Base-by-base conservation (phyloP, 306 rosid genomes). In the Sechiopsis laciniata region DNA sequence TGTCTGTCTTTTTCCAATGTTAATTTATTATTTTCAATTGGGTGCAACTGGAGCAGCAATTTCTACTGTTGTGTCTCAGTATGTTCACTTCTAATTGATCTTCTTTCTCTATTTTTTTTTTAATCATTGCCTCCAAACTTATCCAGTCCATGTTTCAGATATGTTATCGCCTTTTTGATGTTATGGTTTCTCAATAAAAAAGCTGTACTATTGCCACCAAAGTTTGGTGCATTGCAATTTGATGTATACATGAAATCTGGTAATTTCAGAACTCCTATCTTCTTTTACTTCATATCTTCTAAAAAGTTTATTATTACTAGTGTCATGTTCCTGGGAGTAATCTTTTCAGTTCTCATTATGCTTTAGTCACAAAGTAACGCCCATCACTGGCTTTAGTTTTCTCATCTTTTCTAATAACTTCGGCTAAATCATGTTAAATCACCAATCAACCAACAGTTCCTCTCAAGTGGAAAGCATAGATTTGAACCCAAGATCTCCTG, bases 61-160 rank as follows among this genome's bases (percentile, higher is more conserved):
- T 68, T 89, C 99, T 70, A 86, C 95, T 13, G 99, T 94, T 78
- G 63, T 91, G 75, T 94, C 98, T 71, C 99, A 94, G 99, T 94
- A 89, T 71, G 97, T 80, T 56, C 68, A 78, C 79, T 68, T 69
- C 78, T 59, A 14, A 42, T 45, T 52, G 32, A 78, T 54, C 77
- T 12, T 61, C 26, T 40, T 46, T 10, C 12, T 20, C 1, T 26
- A 37, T 11, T 20, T 58, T 46, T 46, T 42, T 46, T 42, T 71
- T 57, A 46, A 55, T 77, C 74, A 40, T 64, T 69, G 22, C 67
- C 11, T 50, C 67, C 52, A 78, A 58, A 75, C 37, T 42, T 77
- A 65, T 57, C 75, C 54, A 78, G 37, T 54, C 68, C 67, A 22
- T 76, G 56, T 78, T 32, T 84, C 87, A 94, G 99, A 84, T 94